Evolutionary conservation across 2,329 filamentous ascomycete species (phyloP), one percentile per base, ranked within the genome.

Genomic region (Mycosphaerella arachidis): DNA sequence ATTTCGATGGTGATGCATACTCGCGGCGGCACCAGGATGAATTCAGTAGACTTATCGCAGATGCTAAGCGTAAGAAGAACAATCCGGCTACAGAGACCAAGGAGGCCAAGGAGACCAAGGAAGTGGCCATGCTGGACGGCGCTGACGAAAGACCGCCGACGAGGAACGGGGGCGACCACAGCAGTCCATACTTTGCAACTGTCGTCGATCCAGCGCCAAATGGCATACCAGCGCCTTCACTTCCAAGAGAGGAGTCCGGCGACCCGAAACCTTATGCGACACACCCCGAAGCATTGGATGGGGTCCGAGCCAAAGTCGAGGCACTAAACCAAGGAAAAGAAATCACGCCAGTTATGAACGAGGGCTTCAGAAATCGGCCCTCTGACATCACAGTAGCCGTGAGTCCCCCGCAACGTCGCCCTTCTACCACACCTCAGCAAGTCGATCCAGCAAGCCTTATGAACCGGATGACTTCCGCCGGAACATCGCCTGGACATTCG

Each of bases 1-100:
- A 94, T 61, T 97, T 97, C 71, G 90, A 96, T 72, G 86, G 86
- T 3, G 81, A 82, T 1, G 87, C 85, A 0, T 96, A 93, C 87
- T 86, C 87, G 27, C 79, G 79, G 7, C 86, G 81, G 61, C 88
- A 97, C 74, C 86, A 86, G 52, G 78, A 78, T 18, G 88, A 91
- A 0, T 99, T 96, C 72, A 86, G 87, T 62, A 83, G 88, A 48
- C 74, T 99, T 48, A 93, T 97, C 68, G 87, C 86, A 2, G 86
- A 83, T 67, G 94, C 93, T 16, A 84, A 84, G 62, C 80, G 78
- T 74, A 84, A 82, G 67, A 83, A 75, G 64, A 68, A 58, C 52
- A 65, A 67, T 10, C 60, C 57, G 6, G 61, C 64, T 29, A 53
- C 66, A 58, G 66, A 63, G 33, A 2, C 48, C 12, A 61, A 67